Base-by-base conservation (phyloP, 805 yeast genomes). In the Pichia nanzhaoensis region DNA sequence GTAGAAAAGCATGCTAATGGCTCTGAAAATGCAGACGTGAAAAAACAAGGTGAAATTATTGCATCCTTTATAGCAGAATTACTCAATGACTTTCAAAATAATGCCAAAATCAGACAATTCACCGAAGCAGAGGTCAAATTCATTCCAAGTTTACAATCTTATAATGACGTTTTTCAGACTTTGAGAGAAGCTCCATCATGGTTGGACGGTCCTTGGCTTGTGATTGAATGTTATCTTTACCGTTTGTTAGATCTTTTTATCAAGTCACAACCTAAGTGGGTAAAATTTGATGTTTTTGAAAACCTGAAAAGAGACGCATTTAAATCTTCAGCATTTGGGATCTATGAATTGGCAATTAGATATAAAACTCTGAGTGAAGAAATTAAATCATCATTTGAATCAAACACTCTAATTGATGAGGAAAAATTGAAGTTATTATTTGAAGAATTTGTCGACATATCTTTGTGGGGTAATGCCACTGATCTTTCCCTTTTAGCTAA, bases 401-500 rank as follows among this genome's bases (percentile, higher is more conserved):
- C 46, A 5, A 21, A 41, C 14, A 9, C 40, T 14, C 9, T 58
- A 12, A 5, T 52, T 3, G 75, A 70, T 46, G 49, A 49, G 1
- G 79, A 75, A 4, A 61, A 73, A 0, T 62, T 81, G 50, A 62
- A 70, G 49, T 55, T 82, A 12, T 67, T 88, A 37, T 90, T 89
- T 69, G 76, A 72, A 50, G 99, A 93, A 61, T 84, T 90, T 51
- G 66, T 85, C 36, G 95, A 89, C 59, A 77, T 91, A 45, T 86
- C 96, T 0, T 66, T 93, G 44, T 93, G 99, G 99, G 99, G 99
- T 22, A 93, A 93, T 64, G 97, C 98, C 17, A 87, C 97, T 4
- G 99, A 93, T 64, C 73, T 93, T 58, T 88, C 97, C 0, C 68
- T 95, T 44, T 71, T 93, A 51, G 90, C 95, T 4, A 89, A 86